phyloP scores from a whole-genome alignment of 83 land plant species.

The Larix sibirica region DNA sequence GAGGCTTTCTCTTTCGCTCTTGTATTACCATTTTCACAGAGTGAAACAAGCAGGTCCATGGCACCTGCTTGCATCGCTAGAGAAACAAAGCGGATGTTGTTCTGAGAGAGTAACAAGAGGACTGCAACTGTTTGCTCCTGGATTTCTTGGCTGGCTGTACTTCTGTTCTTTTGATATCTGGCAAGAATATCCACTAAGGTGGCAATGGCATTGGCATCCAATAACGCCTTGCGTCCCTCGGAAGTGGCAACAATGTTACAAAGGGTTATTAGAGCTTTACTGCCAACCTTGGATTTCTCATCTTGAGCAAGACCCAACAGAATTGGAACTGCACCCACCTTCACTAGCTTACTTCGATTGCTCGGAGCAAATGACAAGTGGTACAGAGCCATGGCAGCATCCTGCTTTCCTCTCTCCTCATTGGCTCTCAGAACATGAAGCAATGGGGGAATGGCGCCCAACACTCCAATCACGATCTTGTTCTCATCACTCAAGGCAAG shows the following conservation, averaged over 20 bases:
- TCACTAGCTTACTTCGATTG: slow-evolving; percentile 53
- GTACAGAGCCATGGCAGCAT: slow-evolving; percentile 63
- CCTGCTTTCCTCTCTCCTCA: slow-evolving; percentile 29
- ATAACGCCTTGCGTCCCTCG: slow-evolving; percentile 67
- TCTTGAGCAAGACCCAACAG: slow-evolving; percentile 30
- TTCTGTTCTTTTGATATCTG: neutral
- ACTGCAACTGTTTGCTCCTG: slow-evolving; percentile 12
- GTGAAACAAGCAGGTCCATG: slow-evolving; percentile 3
- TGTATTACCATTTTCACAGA: slow-evolving; percentile 6
- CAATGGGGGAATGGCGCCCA: slow-evolving; percentile 51
- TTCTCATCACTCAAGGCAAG: slow-evolving; percentile 48
- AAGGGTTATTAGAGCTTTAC: slow-evolving; percentile 44
- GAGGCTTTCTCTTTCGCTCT: slow-evolving; percentile 14
- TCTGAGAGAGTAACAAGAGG: slow-evolving; percentile 6
- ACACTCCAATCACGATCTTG: slow-evolving; percentile 39
- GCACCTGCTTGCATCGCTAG: neutral
- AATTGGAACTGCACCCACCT: slow-evolving; percentile 42
- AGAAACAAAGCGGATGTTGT: slow-evolving; percentile 10
- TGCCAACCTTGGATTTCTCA: slow-evolving; percentile 21
- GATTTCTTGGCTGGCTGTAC: neutral
- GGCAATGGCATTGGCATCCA: slow-evolving; percentile 62
- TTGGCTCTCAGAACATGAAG: slow-evolving; percentile 22
- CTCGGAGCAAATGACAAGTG: slow-evolving; percentile 50
- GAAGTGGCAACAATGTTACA: slow-evolving; percentile 52
- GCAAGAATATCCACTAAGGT: slow-evolving; percentile 40